phyloP scores from a whole-genome alignment of 1,284 basidiomycete genomes.

The Coriolopsis trogii region DNA sequence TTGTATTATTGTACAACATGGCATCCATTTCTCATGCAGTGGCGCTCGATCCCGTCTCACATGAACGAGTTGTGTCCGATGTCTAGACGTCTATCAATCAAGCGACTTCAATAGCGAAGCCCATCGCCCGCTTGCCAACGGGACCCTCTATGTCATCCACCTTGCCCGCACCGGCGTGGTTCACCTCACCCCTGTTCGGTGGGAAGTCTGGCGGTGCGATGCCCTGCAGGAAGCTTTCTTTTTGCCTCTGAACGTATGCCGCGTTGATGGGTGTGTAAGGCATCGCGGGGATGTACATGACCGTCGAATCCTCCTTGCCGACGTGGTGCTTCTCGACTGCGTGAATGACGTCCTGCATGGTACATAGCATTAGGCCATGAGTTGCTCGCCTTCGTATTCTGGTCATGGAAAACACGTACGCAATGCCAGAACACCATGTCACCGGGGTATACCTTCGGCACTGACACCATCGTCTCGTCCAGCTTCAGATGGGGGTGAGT shows the following conservation, averaged over 20 bases:
- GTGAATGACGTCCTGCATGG: conserved; percentile 68
- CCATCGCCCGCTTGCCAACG: conserved; percentile 59
- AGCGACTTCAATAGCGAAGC: conserved; percentile 38
- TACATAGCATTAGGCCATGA: not conserved
- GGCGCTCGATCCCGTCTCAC: not conserved
- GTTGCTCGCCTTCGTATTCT: too few relatives aligned
- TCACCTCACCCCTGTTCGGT: conserved; percentile 56
- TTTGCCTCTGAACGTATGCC: conserved; percentile 67
- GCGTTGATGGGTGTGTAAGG: conserved; percentile 70
- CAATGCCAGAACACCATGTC: conserved; percentile 91
- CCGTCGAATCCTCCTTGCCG: conserved; percentile 72
- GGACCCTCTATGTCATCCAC: conserved; percentile 49
- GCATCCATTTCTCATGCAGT: not conserved
- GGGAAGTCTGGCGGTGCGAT: conserved; percentile 78
- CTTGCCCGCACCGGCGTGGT: conserved; percentile 53
- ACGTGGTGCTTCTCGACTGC: conserved; percentile 76
- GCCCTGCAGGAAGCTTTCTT: conserved; percentile 59
- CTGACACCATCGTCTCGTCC: conserved; percentile 72
- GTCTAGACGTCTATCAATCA: conserved; percentile 9
- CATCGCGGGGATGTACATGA: conserved; percentile 84
- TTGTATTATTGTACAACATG: conserved; percentile 5
- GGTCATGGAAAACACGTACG: conserved; percentile 37
- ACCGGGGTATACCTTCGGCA: conserved; percentile 76
- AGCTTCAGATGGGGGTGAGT: conserved; percentile 73
- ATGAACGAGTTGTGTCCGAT: too few relatives aligned